These are phyloP conservation scores for Cucumis sativus DNA, from an alignment of 306 rosid genomes.

Conservation along the genomic window DNA sequence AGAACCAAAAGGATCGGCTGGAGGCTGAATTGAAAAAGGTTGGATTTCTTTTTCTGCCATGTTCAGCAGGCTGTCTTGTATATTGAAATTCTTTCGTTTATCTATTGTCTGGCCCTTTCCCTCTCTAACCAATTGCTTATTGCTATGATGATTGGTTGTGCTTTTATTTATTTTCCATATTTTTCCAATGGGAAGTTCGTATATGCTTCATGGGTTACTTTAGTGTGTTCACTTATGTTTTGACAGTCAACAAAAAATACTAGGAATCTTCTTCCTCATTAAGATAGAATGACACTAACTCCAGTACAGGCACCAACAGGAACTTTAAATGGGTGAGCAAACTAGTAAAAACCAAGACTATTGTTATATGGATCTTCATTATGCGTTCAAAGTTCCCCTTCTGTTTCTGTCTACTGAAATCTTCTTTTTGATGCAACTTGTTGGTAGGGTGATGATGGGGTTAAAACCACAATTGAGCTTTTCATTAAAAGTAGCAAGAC, in stretches of 20 bases:
- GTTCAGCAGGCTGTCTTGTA: neutral
- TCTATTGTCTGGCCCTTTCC: neutral
- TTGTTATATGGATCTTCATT: neutral
- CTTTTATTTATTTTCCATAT: neutral
- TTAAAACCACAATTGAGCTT: neutral
- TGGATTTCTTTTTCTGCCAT: neutral
- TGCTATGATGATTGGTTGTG: too few species aligned
- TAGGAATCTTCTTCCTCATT: neutral
- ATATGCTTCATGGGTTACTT: neutral
- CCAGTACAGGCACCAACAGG: neutral
- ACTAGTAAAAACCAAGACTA: neutral
- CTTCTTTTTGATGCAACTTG: neutral
- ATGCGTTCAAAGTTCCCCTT: neutral
- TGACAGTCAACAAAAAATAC: neutral
- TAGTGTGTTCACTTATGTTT: neutral
- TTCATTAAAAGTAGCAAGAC: neutral
- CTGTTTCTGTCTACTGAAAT: neutral
- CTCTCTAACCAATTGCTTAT: neutral
- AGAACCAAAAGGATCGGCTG: constrained; percentile 56
- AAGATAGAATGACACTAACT: neutral
- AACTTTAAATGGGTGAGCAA: neutral
- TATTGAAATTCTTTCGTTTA: neutral
- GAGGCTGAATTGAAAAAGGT: constrained; percentile 71
- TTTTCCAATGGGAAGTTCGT: neutral
- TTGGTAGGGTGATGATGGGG: neutral